Base-by-base conservation (phyloP, 228 moss, liverwort and hornwort species). In the Sphagnum fallax region DNA sequence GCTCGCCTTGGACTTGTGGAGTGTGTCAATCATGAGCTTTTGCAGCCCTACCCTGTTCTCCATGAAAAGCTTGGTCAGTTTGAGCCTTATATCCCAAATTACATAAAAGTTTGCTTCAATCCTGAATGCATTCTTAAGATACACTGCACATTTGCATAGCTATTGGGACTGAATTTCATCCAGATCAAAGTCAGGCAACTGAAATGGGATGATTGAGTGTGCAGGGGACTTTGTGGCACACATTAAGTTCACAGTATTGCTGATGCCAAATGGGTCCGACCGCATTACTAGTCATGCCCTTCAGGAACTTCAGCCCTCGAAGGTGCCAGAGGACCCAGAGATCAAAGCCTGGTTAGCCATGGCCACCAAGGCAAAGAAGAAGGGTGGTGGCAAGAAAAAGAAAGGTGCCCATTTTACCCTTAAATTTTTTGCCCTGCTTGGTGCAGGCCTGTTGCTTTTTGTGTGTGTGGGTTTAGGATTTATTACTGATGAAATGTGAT, bases 291-390 rank as follows among this genome's bases (percentile, higher is more conserved):
- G 97, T 5, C 85, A 87, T 78, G 9, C 85, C 67, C 76, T 93
- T 49, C 97, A 98, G 82, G 97, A 91, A 65, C 72, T 93, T 10
- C 82, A 89, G 78, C 75, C 90, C 59, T 64, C 91, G 0, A 98
- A 98, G 77, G 82, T 81, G 66, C 65, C 80, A 51, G 97, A 93
- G 71, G 97, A 98, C 72, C 87, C 88, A 50, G 93, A 98, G 64
- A 91, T 98, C 61, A 98, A 98, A 78, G 84, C 80, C 71, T 98
- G 97, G 97, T 73, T 98, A 77, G 85, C 90, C 6, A 51, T 98
- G 88, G 97, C 87, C 67, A 98, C 93, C 32, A 98, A 98, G 79
- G 88, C 97, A n/a, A 98, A 93, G 84, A 98, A 98, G 80, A 98
- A 98, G 71, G 97, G 97, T 55, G 97, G 97, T 65, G 97, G 97